Conservation (phyloP, 2,329 filamentous ascomycete species). For the Tolypocladium ophioglossoides region DNA sequence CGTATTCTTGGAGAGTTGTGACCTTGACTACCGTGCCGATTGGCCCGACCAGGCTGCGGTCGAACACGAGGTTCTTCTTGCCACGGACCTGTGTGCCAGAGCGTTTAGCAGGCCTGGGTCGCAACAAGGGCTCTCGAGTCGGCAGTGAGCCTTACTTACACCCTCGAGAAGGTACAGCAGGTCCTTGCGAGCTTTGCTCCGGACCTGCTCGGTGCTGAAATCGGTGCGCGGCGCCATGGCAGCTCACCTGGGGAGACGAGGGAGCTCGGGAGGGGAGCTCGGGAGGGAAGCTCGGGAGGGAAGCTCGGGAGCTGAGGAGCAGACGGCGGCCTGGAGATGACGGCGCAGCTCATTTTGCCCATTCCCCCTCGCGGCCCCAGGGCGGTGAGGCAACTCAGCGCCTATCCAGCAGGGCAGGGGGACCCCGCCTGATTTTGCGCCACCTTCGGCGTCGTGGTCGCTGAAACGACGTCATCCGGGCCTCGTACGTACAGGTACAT, state of each 20-base stretch:
- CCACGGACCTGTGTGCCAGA: conserved; percentile 64
- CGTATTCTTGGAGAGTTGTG: conserved; percentile 90
- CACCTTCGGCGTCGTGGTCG: neutral
- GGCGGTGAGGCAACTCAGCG: neutral
- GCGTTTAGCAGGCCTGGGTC: conserved; percentile 7
- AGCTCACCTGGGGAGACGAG: conserved; percentile 29
- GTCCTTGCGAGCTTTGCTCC: conserved; percentile 76
- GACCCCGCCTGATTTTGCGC: neutral
- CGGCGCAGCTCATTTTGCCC: neutral
- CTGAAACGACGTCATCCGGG: neutral
- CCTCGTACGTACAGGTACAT: neutral
- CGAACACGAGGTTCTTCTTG: conserved; percentile 96
- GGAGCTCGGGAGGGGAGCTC: conserved; percentile 7
- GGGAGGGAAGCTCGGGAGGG: no score
- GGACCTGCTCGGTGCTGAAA: conserved; percentile 67
- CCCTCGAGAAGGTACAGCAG: conserved; percentile 85
- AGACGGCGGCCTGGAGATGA: neutral
- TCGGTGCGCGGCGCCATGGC: conserved; percentile 59
- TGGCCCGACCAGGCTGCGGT: conserved; percentile 79
- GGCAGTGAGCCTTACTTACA: conserved; percentile 53
- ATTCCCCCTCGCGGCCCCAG: neutral
- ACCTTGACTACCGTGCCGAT: conserved; percentile 91
- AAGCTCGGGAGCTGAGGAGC: no score
- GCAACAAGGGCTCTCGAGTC: neutral
- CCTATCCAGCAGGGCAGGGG: neutral